A percentile compares a stretch with the other conserved stretches of the same genome.
These are phyloP conservation scores for Fusarium sp. DNA, from an alignment of 2,329 filamentous ascomycete genomes.

Conservation along the genomic window DNA sequence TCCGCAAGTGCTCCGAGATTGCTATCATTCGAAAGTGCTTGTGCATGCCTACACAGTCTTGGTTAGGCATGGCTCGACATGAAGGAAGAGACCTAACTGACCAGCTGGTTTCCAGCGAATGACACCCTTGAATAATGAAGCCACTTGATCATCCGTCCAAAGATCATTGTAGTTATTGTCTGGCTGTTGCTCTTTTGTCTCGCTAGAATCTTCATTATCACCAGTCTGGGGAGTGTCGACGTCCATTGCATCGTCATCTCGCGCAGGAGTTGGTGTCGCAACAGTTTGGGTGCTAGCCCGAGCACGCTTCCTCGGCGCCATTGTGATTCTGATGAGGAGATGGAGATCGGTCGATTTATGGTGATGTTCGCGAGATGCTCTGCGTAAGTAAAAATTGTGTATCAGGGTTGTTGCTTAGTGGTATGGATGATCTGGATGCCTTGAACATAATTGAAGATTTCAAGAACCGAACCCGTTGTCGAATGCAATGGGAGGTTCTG, in stretches of 20 bases:
- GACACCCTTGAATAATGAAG: conserved; percentile 89
- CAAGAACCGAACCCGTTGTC: background rate
- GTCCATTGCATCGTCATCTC: conserved; percentile 69
- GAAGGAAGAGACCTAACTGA: conserved; percentile 46
- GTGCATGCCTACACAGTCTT: conserved; percentile 74
- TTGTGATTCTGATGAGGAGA: conserved; percentile 44
- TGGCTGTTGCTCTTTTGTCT: conserved; percentile 36
- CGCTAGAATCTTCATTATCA: conserved; percentile 51
- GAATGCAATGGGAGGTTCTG: background rate
- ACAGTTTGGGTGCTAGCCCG: conserved; percentile 63
- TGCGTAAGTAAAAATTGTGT: background rate
- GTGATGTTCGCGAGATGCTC: background rate
- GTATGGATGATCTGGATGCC: background rate
- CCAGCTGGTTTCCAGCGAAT: conserved; percentile 97
- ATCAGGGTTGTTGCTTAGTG: background rate
- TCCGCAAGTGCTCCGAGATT: conserved; percentile 81
- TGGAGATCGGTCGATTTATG: background rate
- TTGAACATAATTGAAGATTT: conserved; percentile 4
- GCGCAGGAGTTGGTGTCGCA: conserved; percentile 63
- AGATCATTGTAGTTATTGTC: conserved; percentile 63
- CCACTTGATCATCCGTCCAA: conserved; percentile 97
- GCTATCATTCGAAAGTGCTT: conserved; percentile 93
- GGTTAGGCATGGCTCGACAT: conserved; percentile 14
- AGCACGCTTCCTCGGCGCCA: conserved; percentile 77
- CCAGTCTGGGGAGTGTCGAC: conserved; percentile 64